phyloP scores from a whole-genome alignment of 441 rosid species.

The Eruca vesicaria region DNA sequence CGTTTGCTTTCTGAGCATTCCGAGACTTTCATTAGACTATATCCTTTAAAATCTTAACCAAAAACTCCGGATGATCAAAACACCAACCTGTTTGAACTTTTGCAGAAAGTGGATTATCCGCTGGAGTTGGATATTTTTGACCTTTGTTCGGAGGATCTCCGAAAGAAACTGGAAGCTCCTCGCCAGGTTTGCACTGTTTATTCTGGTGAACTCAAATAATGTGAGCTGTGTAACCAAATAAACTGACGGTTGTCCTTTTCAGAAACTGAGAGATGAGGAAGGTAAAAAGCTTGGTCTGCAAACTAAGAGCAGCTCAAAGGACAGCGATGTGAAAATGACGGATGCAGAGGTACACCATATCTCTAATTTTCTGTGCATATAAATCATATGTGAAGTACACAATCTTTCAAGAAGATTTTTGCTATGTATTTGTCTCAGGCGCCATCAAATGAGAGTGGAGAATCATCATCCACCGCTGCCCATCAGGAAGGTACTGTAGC shows the following conservation, averaged over 20 bases:
- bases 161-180: slow-evolving; percentile 75
- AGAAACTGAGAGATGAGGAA: slow-evolving; percentile 87
- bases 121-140: slow-evolving; percentile 90
- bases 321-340: slow-evolving; percentile 68
- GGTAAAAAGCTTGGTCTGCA: slow-evolving; percentile 85
- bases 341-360: slow-evolving; percentile 61
- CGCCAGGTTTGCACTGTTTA: slow-evolving; percentile 58
- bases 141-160: slow-evolving; percentile 86
- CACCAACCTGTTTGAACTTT: slow-evolving; percentile 13
- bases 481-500: slow-evolving; percentile 52
- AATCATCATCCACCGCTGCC: slow-evolving; percentile 56
- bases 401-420: not conserved
- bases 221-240: not conserved
- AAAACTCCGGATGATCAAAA: not conserved
- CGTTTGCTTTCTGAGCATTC: slow-evolving; percentile 2
- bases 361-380: not conserved
- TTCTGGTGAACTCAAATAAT: not conserved
- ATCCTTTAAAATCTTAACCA: not conserved
- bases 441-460: slow-evolving; percentile 57
- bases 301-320: slow-evolving; percentile 53
- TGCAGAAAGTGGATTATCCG: slow-evolving; percentile 98
- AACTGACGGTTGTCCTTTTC: slow-evolving; percentile 19
- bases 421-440: slow-evolving; percentile 43
- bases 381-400: not conserved
- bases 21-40: too few species aligned